phyloP scores from a whole-genome alignment of 306 rosid genomes.

The Quercus agrifolia region DNA sequence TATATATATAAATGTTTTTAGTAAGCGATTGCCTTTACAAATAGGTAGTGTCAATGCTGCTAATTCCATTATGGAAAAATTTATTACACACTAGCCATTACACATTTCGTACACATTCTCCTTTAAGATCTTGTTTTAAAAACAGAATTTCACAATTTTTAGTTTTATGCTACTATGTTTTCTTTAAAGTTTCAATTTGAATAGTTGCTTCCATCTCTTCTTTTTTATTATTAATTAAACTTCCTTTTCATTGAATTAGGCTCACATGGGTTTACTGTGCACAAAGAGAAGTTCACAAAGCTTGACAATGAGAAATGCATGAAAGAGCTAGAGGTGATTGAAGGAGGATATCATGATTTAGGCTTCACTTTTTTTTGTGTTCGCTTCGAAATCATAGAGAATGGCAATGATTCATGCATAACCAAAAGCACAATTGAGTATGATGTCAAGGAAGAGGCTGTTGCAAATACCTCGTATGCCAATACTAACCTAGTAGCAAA shows the following conservation, averaged over 20 bases:
- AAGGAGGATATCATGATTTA: conserved; percentile 33
- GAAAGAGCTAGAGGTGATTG: conserved; percentile 30
- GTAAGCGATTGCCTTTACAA: too few species aligned
- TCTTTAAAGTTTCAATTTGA: neutral
- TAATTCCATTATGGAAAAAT: too few species aligned
- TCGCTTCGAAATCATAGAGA: conserved; percentile 25
- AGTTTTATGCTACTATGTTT: neutral
- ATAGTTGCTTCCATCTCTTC: too few species aligned
- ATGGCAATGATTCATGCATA: conserved; percentile 7
- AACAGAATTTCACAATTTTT: too few species aligned
- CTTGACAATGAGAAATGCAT: conserved; percentile 23
- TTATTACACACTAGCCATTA: too few species aligned
- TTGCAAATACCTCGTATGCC: conserved; percentile 19
- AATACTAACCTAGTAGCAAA: conserved; percentile 4
- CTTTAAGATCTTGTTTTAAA: too few species aligned
- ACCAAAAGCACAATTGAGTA: conserved; percentile 27
- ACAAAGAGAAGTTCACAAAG: conserved; percentile 28
- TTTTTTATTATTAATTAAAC: neutral
- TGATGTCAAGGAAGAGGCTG: conserved; percentile 35
- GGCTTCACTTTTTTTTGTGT: conserved; percentile 23
- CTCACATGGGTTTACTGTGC: neutral
- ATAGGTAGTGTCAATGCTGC: too few species aligned
- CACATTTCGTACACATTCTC: too few species aligned
- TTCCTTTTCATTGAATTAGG: neutral
- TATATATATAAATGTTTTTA: too few species aligned